phyloP scores from a whole-genome alignment of 176 grass and related monocot genomes.

The Oryza glaberrima region DNA sequence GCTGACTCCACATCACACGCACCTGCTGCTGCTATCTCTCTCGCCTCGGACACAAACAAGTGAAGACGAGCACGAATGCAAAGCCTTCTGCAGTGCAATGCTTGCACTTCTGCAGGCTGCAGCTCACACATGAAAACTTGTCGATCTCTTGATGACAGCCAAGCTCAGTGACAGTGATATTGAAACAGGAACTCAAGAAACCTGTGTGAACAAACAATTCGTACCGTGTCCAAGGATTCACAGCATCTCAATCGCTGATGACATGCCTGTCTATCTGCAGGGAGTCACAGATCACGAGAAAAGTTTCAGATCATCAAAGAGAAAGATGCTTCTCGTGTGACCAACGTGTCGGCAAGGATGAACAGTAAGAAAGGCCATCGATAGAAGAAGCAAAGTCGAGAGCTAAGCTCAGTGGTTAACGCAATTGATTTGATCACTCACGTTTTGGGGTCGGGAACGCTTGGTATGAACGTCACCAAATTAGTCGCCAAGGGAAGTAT shows the following conservation, averaged over 20 bases:
- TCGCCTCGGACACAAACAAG: background rate
- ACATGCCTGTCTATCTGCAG: background rate
- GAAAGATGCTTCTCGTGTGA: background rate
- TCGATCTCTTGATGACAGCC: background rate
- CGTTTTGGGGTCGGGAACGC: constrained; percentile 6
- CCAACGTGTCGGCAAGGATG: background rate
- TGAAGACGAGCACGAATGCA: background rate
- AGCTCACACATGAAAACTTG: background rate
- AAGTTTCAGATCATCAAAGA: background rate
- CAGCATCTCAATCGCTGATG: background rate
- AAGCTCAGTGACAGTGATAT: background rate
- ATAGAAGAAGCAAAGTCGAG: background rate
- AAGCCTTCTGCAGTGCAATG: background rate
- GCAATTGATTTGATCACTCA: background rate
- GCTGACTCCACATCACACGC: background rate
- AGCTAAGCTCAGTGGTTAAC: background rate
- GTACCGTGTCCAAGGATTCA: constrained; percentile 9
- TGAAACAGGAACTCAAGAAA: background rate
- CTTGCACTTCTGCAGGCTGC: background rate
- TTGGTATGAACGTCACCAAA: constrained; percentile 14
- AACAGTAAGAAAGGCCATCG: background rate
- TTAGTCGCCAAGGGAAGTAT: background rate
- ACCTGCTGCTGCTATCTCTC: no score
- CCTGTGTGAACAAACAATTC: background rate
- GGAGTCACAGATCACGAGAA: background rate